Evolutionary conservation across 768 basidiomycete species (phyloP), one percentile per base, ranked within the genome.

Genomic region (Chalciporus chontae): DNA sequence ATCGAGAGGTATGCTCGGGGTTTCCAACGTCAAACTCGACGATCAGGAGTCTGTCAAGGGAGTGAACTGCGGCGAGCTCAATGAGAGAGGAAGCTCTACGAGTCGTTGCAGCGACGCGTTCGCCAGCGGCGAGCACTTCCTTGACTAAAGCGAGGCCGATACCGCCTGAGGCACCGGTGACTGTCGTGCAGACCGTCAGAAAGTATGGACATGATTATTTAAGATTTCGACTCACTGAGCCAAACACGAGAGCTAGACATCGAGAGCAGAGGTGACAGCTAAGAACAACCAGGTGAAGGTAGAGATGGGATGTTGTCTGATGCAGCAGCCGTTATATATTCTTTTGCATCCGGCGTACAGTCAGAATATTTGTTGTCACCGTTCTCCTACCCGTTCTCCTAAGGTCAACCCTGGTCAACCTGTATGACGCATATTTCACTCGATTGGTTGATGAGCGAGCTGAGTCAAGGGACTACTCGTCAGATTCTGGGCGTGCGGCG

Each of bases 161-260:
- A 15, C 74, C 73, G 1, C 70, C 51, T 1, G 71, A 71, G 4
- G 73, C 59, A 36, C 74, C 75, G 15, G 73, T 75, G 40, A 75
- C 77, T 73, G 9, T 36, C 13, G 15, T 7, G 17, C 21, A 34
- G 24, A 10, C 13, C 11, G 26, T 52, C 19, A 61, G 47, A 50
- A 37, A n/a, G n/a, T 9, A 14, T 40, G 5, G 3, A n/a, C 17
- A 23, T 6, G 26, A 40, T 21, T 2, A 10, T 27, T 4, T 4
- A 14, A 37, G 13, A 4, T 15, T 19, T 7, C 4, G 13, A 52
- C 60, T 43, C 45, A 61, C 60, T 47, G 44, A 61, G 44, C 60
- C 60, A 62, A 43, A 61, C 60, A 14, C 60, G 60, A 41, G 60
- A 61, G 24, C n/a, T 24, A 0, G 53, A 51, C 60, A 62, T 61